Percentiles rank a stretch among this genome's conserved stretches.
Evolutionary conservation across 495 filamentous ascomycete species (phyloP).

Genomic region (Coniosporium apollinis): DNA sequence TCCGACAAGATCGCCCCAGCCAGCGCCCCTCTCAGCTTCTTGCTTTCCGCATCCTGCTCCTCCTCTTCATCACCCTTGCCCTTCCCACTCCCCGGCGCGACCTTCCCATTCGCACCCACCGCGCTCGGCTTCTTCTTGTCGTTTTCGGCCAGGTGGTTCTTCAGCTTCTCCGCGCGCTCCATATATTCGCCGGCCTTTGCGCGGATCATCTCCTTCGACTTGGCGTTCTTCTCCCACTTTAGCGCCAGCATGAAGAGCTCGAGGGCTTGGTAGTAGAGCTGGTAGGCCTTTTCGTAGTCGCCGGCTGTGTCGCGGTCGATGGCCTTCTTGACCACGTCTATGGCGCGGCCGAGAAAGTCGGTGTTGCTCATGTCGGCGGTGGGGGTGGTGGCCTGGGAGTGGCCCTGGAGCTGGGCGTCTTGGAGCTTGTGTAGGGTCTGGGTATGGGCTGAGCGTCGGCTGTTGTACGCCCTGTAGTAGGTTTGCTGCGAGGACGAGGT

Average conservation of each 20-base stretch:
- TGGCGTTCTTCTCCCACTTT: conserved; percentile 95
- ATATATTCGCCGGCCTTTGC: conserved; percentile 90
- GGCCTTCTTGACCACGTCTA: conserved; percentile 88
- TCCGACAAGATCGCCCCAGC: conserved; percentile 86
- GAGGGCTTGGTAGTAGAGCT: conserved; percentile 78
- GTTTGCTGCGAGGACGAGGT: no score
- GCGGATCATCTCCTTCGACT: conserved; percentile 91
- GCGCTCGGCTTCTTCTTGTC: conserved; percentile 64
- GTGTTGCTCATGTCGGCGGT: conserved; percentile 71
- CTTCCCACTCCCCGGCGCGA: conserved; percentile 50
- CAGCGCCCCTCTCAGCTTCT: conserved; percentile 83
- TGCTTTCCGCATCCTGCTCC: conserved; percentile 70
- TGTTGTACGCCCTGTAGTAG: no score
- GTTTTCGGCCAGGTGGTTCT: conserved; percentile 62
- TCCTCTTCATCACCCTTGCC: conserved; percentile 44
- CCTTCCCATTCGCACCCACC: conserved; percentile 73
- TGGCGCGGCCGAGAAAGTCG: conserved; percentile 89
- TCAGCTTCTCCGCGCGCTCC: conserved; percentile 94
- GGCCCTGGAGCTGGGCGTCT: background rate
- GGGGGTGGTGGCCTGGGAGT: conserved; percentile 7
- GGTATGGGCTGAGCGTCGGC: no score
- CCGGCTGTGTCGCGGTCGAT: conserved; percentile 92
- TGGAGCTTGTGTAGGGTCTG: background rate
- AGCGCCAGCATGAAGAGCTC: conserved; percentile 92
- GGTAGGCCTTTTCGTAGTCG: conserved; percentile 92